Conservation (phyloP, 805 yeast genomes). For the Myxozyma sirexii region DNA sequence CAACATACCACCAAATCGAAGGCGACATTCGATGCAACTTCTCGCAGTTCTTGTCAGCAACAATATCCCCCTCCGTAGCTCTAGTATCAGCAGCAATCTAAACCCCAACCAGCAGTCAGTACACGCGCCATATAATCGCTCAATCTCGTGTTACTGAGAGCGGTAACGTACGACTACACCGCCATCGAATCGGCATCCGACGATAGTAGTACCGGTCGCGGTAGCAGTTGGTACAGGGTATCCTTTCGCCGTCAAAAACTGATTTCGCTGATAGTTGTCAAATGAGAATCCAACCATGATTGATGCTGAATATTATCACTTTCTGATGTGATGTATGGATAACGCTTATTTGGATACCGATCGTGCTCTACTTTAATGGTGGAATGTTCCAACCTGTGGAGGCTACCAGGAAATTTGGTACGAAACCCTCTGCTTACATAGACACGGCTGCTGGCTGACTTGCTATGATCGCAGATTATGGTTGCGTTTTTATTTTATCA, state of each 20-base stretch:
- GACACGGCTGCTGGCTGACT: conserved; percentile 5
- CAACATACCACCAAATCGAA: conserved; percentile 62
- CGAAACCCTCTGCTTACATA: conserved; percentile 9
- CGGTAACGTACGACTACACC: conserved; percentile 68
- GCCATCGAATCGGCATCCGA: conserved; percentile 87
- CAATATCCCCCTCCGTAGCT: conserved; percentile 94
- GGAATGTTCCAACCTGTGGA: conserved; percentile 12
- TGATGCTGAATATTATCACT: not conserved
- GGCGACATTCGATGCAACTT: conserved; percentile 86
- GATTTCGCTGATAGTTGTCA: conserved; percentile 91
- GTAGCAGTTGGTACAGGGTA: conserved; percentile 83
- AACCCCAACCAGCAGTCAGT: not conserved
- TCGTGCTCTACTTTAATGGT: not conserved
- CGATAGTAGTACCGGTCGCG: conserved; percentile 99
- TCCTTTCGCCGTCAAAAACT: conserved; percentile 69
- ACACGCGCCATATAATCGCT: not conserved
- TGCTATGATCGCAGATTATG: not conserved
- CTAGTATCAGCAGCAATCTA: conserved; percentile 96
- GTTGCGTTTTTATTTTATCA: not conserved
- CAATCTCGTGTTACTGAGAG: not conserved
- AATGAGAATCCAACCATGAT: conserved; percentile 69
- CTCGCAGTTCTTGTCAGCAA: conserved; percentile 97
- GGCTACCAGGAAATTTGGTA: not conserved
- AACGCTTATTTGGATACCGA: not conserved
- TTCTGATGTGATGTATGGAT: not conserved